phyloP scores from a whole-genome alignment of 1,284 basidiomycete genomes.

The Neotropicomus parvogracilis region DNA sequence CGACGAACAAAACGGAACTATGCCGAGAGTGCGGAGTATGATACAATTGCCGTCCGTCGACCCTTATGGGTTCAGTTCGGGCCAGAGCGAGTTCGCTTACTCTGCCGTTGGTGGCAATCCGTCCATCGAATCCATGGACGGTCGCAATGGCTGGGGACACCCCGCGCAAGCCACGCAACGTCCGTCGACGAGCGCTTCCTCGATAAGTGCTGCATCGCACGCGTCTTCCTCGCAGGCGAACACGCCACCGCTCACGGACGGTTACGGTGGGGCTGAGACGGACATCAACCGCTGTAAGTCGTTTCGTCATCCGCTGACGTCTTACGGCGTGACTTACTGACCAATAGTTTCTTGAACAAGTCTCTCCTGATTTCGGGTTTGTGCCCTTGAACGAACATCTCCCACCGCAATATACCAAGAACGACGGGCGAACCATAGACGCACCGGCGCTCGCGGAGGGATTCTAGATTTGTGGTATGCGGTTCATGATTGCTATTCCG shows the following conservation, averaged over 20 bases:
- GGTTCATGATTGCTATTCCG: constrained; percentile 29
- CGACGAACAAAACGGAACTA: constrained; percentile 48
- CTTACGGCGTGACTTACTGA: constrained; percentile 34
- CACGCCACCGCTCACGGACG: constrained; percentile 68
- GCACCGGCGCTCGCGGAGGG: constrained; percentile 21
- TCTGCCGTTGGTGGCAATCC: constrained; percentile 50
- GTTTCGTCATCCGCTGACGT: constrained; percentile 17
- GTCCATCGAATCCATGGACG: constrained; percentile 48
- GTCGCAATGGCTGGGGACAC: constrained; percentile 44
- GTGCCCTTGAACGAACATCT: constrained; percentile 72
- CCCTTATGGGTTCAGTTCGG: constrained; percentile 58
- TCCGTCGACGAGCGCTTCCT: constrained; percentile 71
- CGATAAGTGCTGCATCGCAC: constrained; percentile 66
- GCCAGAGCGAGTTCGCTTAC: constrained; percentile 75
- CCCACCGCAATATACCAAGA: constrained; percentile 62
- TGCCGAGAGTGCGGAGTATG: constrained; percentile 75
- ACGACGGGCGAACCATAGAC: constrained; percentile 48
- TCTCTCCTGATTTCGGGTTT: constrained; percentile 80
- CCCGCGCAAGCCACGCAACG: constrained; percentile 38
- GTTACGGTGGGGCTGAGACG: constrained; percentile 55
- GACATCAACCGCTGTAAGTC: constrained; percentile 79
- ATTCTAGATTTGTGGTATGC: constrained; percentile 32
- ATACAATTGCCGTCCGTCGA: constrained; percentile 70
- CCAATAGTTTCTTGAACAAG: constrained; percentile 37
- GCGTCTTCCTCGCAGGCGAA: constrained; percentile 73